These are phyloP conservation scores for Hippophae gyantsensis DNA, from an alignment of 306 rosid genomes.

Conservation along the genomic window DNA sequence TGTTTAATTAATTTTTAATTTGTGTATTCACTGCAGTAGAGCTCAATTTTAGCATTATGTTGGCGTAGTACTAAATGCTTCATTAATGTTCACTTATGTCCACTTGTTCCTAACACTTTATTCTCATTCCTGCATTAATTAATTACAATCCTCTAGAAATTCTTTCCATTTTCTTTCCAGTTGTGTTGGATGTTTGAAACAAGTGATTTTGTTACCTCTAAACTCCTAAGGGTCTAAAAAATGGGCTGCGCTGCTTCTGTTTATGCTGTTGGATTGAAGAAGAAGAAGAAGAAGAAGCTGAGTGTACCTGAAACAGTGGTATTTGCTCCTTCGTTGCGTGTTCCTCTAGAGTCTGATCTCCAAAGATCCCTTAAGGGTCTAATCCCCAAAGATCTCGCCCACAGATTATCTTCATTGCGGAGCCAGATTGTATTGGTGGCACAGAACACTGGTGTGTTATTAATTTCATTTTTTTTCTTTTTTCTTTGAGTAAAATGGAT, in stretches of 20 bases:
- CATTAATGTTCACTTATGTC: conserved; percentile 7
- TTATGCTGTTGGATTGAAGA: conserved; percentile 42
- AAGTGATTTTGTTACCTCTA: not conserved
- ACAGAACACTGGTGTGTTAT: conserved; percentile 57
- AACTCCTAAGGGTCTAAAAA: conserved; percentile 1
- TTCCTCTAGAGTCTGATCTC: conserved; percentile 74
- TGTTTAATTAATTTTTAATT: not conserved
- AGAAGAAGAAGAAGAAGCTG: conserved; percentile 34
- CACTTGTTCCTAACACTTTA: conserved; percentile 5
- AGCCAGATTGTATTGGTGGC: conserved; percentile 76
- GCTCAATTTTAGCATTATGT: too few species aligned
- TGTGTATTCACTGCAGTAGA: too few species aligned
- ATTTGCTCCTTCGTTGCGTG: conserved; percentile 55
- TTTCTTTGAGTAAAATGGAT: not conserved
- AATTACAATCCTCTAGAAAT: conserved; percentile 7
- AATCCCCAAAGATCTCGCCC: conserved; percentile 48
- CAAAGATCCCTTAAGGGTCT: conserved; percentile 51
- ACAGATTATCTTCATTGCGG: conserved; percentile 53
- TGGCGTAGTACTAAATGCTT: not conserved
- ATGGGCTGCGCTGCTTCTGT: conserved; percentile 85
- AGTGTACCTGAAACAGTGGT: conserved; percentile 56
- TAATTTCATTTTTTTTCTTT: not conserved
- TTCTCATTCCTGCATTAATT: conserved; percentile 14
- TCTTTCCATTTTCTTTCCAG: not conserved
- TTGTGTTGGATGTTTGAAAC: conserved; percentile 31